Evolutionary conservation across 1,284 basidiomycete genomes (phyloP).

Genomic region (Ceratobasidium sp.): DNA sequence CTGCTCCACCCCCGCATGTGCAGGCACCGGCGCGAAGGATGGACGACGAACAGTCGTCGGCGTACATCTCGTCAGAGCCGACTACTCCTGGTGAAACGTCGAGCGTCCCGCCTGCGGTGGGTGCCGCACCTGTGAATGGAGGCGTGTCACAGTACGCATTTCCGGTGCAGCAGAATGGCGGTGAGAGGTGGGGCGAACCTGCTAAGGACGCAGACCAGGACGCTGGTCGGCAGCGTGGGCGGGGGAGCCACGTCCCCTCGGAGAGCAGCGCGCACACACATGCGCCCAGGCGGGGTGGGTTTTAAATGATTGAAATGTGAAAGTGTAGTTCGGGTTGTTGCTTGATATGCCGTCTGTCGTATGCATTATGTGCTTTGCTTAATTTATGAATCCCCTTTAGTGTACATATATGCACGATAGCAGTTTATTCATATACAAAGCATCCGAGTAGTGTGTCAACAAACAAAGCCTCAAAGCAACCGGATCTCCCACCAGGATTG

Average conservation of each 20-base stretch:
- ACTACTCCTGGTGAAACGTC: slow-evolving; percentile 28
- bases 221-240: not conserved
- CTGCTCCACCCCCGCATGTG: not conserved
- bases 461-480: not conserved
- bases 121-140: not conserved
- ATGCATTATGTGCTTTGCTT: slow-evolving; percentile 2
- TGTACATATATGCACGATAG: slow-evolving; percentile 5
- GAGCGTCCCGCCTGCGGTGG: not conserved
- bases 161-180: slow-evolving; percentile 15
- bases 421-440: slow-evolving; percentile 39
- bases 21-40: not conserved
- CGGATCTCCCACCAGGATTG: not conserved
- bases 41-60: slow-evolving; percentile 24
- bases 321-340: not conserved
- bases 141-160: not conserved
- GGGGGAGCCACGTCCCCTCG: slow-evolving; percentile 13
- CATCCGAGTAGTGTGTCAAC: slow-evolving; percentile 17
- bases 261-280: slow-evolving; percentile 23
- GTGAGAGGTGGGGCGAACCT: slow-evolving; percentile 17
- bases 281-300: slow-evolving; percentile 1
- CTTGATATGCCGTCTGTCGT: not conserved
- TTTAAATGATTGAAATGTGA: slow-evolving; percentile 23
- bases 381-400: not conserved
- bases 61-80: slow-evolving; percentile 25
- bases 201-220: not conserved